phyloP scores from a whole-genome alignment of 352 stramenopile species.

The Discostella stelligera region DNA sequence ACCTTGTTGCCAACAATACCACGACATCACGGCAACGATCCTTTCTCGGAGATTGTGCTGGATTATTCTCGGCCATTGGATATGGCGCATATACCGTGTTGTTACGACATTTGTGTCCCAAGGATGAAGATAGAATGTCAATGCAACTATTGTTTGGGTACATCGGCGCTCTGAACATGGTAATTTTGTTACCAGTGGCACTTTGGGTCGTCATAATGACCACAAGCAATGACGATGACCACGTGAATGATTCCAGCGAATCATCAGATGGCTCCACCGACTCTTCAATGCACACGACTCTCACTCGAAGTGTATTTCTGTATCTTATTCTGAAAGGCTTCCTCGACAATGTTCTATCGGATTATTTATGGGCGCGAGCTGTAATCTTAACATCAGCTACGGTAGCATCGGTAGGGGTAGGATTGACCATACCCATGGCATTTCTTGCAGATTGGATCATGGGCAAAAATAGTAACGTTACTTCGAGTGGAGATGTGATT shows the following conservation, averaged over 20 bases:
- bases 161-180: constrained; percentile 88
- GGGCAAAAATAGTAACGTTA: constrained; percentile 10
- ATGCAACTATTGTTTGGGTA: constrained; percentile 93
- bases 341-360: constrained; percentile 92
- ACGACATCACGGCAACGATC: constrained; percentile 3
- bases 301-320: constrained; percentile 82
- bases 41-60: constrained; percentile 69
- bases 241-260: background rate
- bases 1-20: background rate
- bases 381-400: constrained; percentile 94
- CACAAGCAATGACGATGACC: constrained; percentile 3
- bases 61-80: constrained; percentile 84
- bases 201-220: constrained; percentile 52
- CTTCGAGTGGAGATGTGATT: constrained; percentile 7
- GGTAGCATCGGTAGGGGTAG: constrained; percentile 92
- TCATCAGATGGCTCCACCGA: background rate
- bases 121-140: constrained; percentile 86
- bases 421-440: constrained; percentile 93
- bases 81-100: constrained; percentile 93
- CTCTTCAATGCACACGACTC: constrained; percentile 9
- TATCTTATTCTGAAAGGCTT: constrained; percentile 88
- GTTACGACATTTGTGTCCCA: constrained; percentile 80
- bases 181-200: constrained; percentile 77
- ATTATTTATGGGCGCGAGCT: constrained; percentile 93
- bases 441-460: constrained; percentile 86